Percentiles rank a stretch among this genome's conserved stretches.
Conservation (phyloP, 139 green algal species). For the Nannochloris sp. region DNA sequence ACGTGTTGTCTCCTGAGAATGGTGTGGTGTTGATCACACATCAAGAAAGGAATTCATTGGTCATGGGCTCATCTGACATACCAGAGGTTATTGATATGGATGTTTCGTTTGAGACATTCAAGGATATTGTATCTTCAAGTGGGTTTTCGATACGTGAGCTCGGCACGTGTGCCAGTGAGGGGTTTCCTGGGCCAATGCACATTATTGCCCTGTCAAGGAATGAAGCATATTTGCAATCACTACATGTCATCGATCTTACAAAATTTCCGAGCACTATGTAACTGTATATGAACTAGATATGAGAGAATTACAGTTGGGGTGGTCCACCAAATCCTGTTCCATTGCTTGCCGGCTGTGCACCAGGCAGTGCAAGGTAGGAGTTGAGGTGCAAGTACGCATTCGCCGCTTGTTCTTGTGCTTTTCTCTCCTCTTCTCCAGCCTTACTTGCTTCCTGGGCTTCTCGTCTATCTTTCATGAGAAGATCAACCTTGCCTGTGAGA, state of each 20-base stretch:
- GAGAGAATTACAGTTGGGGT: neutral
- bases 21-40: conserved; percentile 3
- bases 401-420: conserved; percentile 41
- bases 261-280: too few species aligned
- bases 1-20: neutral
- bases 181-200: conserved; percentile 7
- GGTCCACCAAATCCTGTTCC: neutral
- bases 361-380: conserved; percentile 25
- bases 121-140: neutral
- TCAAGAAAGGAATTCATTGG: conserved; percentile 8
- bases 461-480: conserved; percentile 36
- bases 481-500: conserved; percentile 79
- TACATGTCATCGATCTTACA: too few species aligned
- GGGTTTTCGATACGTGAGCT: conserved; percentile 4
- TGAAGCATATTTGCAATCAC: conserved; percentile 1
- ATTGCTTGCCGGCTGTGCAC: neutral
- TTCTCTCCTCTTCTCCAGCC: conserved; percentile 22
- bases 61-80: neutral
- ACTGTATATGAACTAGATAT: too few species aligned
- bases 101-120: conserved; percentile 9
- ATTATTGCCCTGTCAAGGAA: neutral
- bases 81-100: neutral
- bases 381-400: conserved; percentile 51
- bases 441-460: conserved; percentile 36
- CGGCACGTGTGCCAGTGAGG: neutral